phyloP scores from a whole-genome alignment of 2,329 filamentous ascomycete species.

The Botrytis cinerea region DNA sequence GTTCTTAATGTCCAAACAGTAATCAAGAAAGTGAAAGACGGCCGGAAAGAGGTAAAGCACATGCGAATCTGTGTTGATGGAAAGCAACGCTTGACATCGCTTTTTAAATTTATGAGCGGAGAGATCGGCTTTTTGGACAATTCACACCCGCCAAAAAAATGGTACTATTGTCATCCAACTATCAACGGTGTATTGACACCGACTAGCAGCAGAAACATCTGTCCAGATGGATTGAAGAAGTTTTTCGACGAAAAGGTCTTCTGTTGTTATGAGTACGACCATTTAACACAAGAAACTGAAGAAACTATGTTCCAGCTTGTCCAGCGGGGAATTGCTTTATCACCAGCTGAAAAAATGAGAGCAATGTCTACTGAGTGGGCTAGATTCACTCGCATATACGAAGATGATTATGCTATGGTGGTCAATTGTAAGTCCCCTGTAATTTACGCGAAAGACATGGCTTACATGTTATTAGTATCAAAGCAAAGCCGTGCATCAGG shows the following conservation, averaged over 20 bases:
- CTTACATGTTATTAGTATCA: slow-evolving; percentile 34
- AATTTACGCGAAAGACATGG: not conserved
- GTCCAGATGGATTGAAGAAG: slow-evolving; percentile 43
- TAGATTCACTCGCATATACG: slow-evolving; percentile 46
- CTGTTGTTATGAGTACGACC: slow-evolving; percentile 47
- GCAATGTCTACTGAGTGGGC: slow-evolving; percentile 50
- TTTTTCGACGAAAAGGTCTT: slow-evolving; percentile 46
- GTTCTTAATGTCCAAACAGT: slow-evolving; percentile 46
- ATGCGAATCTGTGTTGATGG: slow-evolving; percentile 49
- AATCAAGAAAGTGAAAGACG: slow-evolving; percentile 26
- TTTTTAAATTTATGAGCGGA: slow-evolving; percentile 49
- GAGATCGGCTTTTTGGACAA: slow-evolving; percentile 48
- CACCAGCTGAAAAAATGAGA: slow-evolving; percentile 49
- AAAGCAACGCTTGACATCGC: slow-evolving; percentile 50
- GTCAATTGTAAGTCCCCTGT: slow-evolving; percentile 39
- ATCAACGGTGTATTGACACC: slow-evolving; percentile 32
- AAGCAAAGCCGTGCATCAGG: slow-evolving; percentile 42
- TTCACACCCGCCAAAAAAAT: slow-evolving; percentile 44
- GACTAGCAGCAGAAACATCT: slow-evolving; percentile 38
- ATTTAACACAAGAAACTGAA: slow-evolving; percentile 46
- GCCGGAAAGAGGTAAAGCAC: slow-evolving; percentile 29
- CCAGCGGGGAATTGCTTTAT: slow-evolving; percentile 49
- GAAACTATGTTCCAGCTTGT: slow-evolving; percentile 52
- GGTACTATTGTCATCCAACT: slow-evolving; percentile 43
- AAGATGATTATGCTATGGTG: slow-evolving; percentile 46